Base-by-base conservation (phyloP, 768 basidiomycete species). In the Calocera viscosa region DNA sequence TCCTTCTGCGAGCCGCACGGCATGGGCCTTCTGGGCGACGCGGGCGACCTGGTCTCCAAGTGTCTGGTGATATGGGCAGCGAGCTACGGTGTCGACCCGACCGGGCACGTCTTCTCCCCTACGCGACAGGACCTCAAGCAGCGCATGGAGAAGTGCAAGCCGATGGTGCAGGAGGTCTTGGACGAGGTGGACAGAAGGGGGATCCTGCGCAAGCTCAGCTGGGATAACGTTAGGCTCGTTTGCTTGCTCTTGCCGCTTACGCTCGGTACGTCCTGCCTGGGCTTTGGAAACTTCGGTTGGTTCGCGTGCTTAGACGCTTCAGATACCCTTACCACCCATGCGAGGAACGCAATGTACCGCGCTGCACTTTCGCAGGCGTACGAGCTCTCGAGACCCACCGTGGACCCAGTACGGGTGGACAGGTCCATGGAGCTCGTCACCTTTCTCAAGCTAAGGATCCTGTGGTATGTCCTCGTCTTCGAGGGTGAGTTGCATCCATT, bases 401-500 rank as follows among this genome's bases (percentile, higher is more conserved):
- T 68, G 38, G 77, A 80, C 0, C 80, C 82, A 16, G 75, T 84
- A 24, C 78, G 81, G 66, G 82, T 79, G 60, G 81, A 82, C 24
- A 77, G 79, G 47, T 81, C 79, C 1, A 79, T 81, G 35, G 85
- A 86, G 64, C 83, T 88, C 64, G 84, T 86, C 38, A 74, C 80
- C 7, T 77, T 77, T 53, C 79, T 89, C 35, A 84, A 90, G 35
- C 86, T 90, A 1, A 81, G 93, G 33, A 81, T 94, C 34, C 94
- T 91, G 74, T 95, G 91, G 90, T 95, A 93, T 71, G 85, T 89
- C 7, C 84, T 92, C 69, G 84, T 88, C 28, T 86, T 90, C 68
- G 94, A 95, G 76, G 90, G 70, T 70, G 40, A 49, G 68, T 35
- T 19, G 1, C 0, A 26, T 28, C 2, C 24, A 10, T 12, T 24